Percentiles rank a stretch among this genome's conserved stretches.
These are phyloP conservation scores for Boletellus ananiceps DNA, from an alignment of 768 basidiomycete genomes.

Conservation along the genomic window DNA sequence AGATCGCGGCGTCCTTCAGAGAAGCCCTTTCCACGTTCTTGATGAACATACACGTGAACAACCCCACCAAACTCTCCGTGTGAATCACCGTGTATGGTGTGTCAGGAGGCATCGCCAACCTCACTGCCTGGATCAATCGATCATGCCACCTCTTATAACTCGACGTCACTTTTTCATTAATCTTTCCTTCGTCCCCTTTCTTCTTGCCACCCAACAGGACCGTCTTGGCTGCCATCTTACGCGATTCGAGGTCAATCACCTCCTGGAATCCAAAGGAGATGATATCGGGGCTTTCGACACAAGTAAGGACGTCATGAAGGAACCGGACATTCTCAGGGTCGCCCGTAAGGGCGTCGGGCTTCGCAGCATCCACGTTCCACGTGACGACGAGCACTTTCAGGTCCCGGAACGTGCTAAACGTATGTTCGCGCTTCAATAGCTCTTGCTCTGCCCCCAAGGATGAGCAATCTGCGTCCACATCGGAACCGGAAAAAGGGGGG, in stretches of 20 bases:
- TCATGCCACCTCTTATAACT: slow-evolving; percentile 92
- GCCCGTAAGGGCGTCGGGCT: slow-evolving; percentile 67
- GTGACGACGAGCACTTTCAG: slow-evolving; percentile 76
- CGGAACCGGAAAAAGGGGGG: neutral
- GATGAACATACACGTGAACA: slow-evolving; percentile 74
- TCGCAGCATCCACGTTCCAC: slow-evolving; percentile 91
- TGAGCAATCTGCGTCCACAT: neutral
- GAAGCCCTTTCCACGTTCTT: slow-evolving; percentile 57
- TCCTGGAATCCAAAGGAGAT: slow-evolving; percentile 96
- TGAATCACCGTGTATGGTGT: slow-evolving; percentile 76
- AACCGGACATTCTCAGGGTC: slow-evolving; percentile 73
- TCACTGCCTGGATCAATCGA: slow-evolving; percentile 65
- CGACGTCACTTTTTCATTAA: slow-evolving; percentile 77
- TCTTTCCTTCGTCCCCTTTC: slow-evolving; percentile 46
- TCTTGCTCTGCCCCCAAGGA: slow-evolving; percentile 54
- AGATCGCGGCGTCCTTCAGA: slow-evolving; percentile 68
- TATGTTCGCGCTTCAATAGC: slow-evolving; percentile 64
- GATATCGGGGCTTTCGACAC: slow-evolving; percentile 77
- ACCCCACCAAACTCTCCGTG: slow-evolving; percentile 85
- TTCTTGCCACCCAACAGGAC: slow-evolving; percentile 75
- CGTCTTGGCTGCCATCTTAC: slow-evolving; percentile 89
- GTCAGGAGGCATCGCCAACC: slow-evolving; percentile 66
- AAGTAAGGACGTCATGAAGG: slow-evolving; percentile 69
- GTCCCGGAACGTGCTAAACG: slow-evolving; percentile 76
- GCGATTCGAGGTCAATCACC: slow-evolving; percentile 90